Evolutionary conservation across 2,329 filamentous ascomycete genomes (phyloP), one percentile per base, ranked within the genome.

Genomic region (Neopestalotiopsis rosae): DNA sequence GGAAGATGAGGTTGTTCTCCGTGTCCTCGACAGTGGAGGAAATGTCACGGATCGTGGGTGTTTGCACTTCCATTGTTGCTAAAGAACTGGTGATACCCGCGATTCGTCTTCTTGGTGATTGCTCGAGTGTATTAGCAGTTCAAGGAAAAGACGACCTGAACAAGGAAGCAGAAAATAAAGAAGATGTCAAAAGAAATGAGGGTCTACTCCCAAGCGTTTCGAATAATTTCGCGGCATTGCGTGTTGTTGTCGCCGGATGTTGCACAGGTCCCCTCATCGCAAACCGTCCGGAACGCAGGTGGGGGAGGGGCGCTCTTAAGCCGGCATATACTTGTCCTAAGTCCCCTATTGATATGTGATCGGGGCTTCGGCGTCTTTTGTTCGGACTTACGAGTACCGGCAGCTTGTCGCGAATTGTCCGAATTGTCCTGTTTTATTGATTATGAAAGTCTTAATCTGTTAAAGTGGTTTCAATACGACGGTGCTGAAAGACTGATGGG

Each of bases 1-100:
- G 59, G 72, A 79, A 77, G 42, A 70, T 70, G 20, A 78, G 68
- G 34, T 77, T 74, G 63, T 78, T 71, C 17, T 71, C 69, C 65
- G 78, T 72, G 58, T 79, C 70, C 38, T 73, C 72, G 30, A 59
- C 64, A 1, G 63, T 56, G 20, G 71, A 69, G 52, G 67, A 69
- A 32, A 74, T 72, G 61, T 74, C 72, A 49, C 72, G 69, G 65
- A 73, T 70, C 20, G 69, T 71, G 5, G 72, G 72, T 12, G 72
- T 72, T 40, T 70, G 69, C 34, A 68, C 70, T 61, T 74, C 72
- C 72, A 72, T 73, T 2, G 24, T 69, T 20, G 17, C 24, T 14
- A n/a, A 40, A 38, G 28, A 9, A 20, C 20, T 28, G 20, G 38
- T 9, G 24, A 45, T 61, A 5, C 30, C 34, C 28, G 28, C 34